A percentile compares a stretch with the other conserved stretches of the same genome.
Conservation (phyloP, 495 filamentous ascomycete genomes). For the Neurospora sp. region DNA sequence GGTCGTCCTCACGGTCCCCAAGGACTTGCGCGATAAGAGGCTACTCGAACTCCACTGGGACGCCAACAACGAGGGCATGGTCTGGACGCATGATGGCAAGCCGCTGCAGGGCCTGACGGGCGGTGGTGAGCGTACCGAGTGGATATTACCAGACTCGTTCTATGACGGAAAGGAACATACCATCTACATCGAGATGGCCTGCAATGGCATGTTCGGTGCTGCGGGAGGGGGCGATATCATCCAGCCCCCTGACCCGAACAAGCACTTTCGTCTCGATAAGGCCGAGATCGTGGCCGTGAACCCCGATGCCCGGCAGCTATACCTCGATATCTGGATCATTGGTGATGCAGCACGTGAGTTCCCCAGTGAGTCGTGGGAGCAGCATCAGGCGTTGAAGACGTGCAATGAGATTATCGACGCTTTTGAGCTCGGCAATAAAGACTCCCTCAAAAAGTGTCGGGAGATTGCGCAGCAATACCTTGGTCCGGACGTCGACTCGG, state of each 20-base stretch:
- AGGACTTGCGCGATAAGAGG: slow-evolving; percentile 57
- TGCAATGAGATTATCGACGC: slow-evolving; percentile 80
- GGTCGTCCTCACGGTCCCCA: slow-evolving; percentile 65
- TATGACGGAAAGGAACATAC: slow-evolving; percentile 76
- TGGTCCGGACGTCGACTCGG: slow-evolving; percentile 68
- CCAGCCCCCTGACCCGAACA: slow-evolving; percentile 77
- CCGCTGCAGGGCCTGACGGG: slow-evolving; percentile 89
- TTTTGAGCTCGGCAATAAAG: slow-evolving; percentile 69
- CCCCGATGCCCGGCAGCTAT: slow-evolving; percentile 68
- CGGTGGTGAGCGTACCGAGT: slow-evolving; percentile 80
- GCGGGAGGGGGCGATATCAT: slow-evolving; percentile 74
- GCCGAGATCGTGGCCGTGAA: slow-evolving; percentile 91
- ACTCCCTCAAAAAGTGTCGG: slow-evolving; percentile 66
- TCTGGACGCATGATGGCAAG: slow-evolving; percentile 81
- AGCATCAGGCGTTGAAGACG: slow-evolving; percentile 72
- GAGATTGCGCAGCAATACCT: slow-evolving; percentile 75
- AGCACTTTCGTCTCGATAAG: slow-evolving; percentile 59
- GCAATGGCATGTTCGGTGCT: slow-evolving; percentile 98
- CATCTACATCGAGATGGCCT: slow-evolving; percentile 96
- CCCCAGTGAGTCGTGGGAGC: slow-evolving; percentile 69
- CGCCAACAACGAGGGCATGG: slow-evolving; percentile 77
- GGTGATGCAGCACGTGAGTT: slow-evolving; percentile 79
- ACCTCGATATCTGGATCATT: slow-evolving; percentile 92
- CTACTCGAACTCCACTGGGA: slow-evolving; percentile 94
- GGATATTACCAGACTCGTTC: slow-evolving; percentile 73